Percentiles rank a stretch among this genome's conserved stretches.
These are phyloP conservation scores for Chlorella sp. DNA, from an alignment of 139 green algal species.

Conservation along the genomic window DNA sequence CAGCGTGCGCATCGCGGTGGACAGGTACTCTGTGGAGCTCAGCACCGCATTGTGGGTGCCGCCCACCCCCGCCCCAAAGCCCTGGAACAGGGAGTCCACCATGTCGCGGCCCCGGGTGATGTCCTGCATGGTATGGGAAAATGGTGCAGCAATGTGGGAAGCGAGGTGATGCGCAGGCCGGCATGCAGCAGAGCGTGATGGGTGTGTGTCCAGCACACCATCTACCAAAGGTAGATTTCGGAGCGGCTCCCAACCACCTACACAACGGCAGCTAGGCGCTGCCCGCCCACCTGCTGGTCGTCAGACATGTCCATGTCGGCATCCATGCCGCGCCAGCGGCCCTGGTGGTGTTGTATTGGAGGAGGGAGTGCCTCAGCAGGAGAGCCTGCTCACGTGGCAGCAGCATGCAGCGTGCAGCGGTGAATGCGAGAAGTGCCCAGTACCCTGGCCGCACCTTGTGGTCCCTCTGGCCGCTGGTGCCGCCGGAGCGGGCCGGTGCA, in stretches of 20 bases:
- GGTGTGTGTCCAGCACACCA: too few relatives aligned
- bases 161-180: too few relatives aligned
- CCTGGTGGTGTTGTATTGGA: constrained; percentile 2
- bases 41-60: constrained; percentile 95
- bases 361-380: too few relatives aligned
- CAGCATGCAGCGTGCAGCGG: too few relatives aligned
- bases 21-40: constrained; percentile 92
- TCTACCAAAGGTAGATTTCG: too few relatives aligned
- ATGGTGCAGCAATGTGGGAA: too few relatives aligned
- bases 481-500: neutral
- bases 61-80: constrained; percentile 56
- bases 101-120: constrained; percentile 89
- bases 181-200: too few relatives aligned
- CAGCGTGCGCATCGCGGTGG: constrained; percentile 69
- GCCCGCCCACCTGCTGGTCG: constrained; percentile 80
- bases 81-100: constrained; percentile 97
- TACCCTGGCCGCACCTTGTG: constrained; percentile 38
- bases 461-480: constrained; percentile 34
- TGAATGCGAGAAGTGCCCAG: too few relatives aligned
- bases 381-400: too few relatives aligned
- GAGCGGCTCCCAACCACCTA: too few relatives aligned
- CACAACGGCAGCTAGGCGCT: too few relatives aligned
- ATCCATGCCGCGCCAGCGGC: constrained; percentile 91
- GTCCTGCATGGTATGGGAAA: constrained; percentile 87
- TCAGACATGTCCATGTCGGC: constrained; percentile 89